These are phyloP conservation scores for Phytophthora idaei DNA, from an alignment of 352 stramenopile species.

Conservation along the genomic window DNA sequence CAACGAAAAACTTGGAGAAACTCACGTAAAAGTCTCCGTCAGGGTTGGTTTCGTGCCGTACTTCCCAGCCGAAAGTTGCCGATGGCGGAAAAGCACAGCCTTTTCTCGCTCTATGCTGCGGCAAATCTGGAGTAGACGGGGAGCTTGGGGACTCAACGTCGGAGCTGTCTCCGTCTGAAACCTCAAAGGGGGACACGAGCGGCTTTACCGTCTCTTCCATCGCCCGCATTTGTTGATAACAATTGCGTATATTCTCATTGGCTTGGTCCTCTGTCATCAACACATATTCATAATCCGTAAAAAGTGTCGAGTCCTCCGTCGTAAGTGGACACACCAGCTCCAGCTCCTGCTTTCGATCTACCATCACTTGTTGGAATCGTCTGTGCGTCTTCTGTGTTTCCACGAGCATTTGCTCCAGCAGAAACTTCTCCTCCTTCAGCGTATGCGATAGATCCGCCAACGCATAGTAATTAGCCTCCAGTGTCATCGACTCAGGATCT, in stretches of 20 bases:
- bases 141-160: conserved; percentile 22
- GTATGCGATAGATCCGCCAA: conserved; percentile 59
- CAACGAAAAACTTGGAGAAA: conserved; percentile 55
- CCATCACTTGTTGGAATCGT: conserved; percentile 56
- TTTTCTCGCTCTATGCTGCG: conserved; percentile 12
- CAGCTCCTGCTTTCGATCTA: conserved; percentile 55
- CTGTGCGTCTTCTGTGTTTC: conserved; percentile 55
- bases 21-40: conserved; percentile 54
- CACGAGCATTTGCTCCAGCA: conserved; percentile 55
- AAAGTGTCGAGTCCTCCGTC: conserved; percentile 33
- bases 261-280: conserved; percentile 61
- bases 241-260: conserved; percentile 57
- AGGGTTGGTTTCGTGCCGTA: conserved; percentile 44
- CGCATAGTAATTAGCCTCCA: conserved; percentile 56
- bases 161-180: conserved; percentile 37
- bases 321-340: conserved; percentile 46
- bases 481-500: conserved; percentile 14
- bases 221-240: conserved; percentile 60
- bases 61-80: conserved; percentile 63
- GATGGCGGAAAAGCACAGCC: conserved; percentile 45
- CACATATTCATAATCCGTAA: conserved; percentile 53
- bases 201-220: conserved; percentile 56
- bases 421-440: conserved; percentile 66
- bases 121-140: conserved; percentile 10
- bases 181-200: conserved; percentile 33